Conservation (phyloP, 106 monocot genomes). For the Dendrobium catenatum region DNA sequence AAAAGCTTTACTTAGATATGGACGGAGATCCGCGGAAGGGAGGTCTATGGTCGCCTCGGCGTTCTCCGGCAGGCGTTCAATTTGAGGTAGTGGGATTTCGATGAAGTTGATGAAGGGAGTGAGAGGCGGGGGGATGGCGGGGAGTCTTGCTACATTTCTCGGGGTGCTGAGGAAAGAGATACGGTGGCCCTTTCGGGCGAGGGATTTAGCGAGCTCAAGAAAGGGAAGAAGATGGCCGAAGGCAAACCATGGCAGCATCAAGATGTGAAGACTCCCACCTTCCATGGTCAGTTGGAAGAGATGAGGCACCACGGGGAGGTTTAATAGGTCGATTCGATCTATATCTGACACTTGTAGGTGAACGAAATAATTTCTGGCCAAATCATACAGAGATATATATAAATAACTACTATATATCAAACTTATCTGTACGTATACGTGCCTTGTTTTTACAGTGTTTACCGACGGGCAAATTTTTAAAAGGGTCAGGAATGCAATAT, state of each 20-base stretch:
- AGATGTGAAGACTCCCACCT: constrained; percentile 22
- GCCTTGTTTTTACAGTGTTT: no score
- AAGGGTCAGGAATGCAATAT: no score
- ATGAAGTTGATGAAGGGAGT: constrained; percentile 20
- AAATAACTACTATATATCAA: no score
- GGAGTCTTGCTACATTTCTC: constrained; percentile 40
- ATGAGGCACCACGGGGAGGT: no score
- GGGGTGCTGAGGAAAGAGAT: constrained; percentile 66
- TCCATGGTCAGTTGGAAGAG: no score
- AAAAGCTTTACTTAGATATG: constrained; percentile 16
- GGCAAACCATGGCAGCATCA: constrained; percentile 57
- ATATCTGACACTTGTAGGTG: no score
- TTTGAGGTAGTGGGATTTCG: constrained; percentile 38
- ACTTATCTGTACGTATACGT: no score
- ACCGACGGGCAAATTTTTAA: no score
- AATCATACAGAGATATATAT: no score
- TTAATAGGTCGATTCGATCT: no score
- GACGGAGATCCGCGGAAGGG: no score
- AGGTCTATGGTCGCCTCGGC: constrained; percentile 51
- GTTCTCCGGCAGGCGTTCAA: constrained; percentile 12
- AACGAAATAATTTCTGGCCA: no score
- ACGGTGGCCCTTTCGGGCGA: constrained; percentile 40
- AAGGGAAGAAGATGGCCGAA: constrained; percentile 60
- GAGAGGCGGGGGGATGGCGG: constrained; percentile 7
- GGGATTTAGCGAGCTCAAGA: constrained; percentile 45